Conservation (phyloP, 139 green algal genomes). For the Astrephomene gubernaculifera region DNA sequence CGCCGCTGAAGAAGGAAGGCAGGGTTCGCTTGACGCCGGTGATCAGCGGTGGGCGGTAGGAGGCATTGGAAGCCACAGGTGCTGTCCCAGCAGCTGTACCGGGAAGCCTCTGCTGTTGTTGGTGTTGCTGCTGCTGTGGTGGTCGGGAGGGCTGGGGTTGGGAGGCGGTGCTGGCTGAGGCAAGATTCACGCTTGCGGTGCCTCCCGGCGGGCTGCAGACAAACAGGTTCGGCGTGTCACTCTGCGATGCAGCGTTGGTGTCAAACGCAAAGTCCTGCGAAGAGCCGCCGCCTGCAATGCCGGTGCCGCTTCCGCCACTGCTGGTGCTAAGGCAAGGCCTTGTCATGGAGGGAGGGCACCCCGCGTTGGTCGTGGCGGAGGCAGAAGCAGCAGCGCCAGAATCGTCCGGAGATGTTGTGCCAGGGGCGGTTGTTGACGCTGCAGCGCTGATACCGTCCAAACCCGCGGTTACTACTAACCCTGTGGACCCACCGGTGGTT, state of each 20-base stretch:
- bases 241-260: not conserved
- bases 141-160: too few relatives aligned
- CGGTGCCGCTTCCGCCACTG: not conserved
- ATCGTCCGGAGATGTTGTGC: not conserved
- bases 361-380: too few relatives aligned
- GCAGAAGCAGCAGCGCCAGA: too few relatives aligned
- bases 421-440: not conserved
- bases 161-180: not conserved
- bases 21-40: not conserved
- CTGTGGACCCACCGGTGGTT: too few relatives aligned
- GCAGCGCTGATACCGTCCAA: conserved; percentile 34
- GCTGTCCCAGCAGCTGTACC: not conserved
- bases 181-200: too few relatives aligned
- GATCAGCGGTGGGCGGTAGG: conserved; percentile 4
- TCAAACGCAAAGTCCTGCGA: conserved; percentile 17
- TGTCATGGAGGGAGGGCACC: too few relatives aligned
- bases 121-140: not conserved
- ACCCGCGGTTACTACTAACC: too few relatives aligned
- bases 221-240: conserved; percentile 16
- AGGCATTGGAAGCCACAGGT: not conserved
- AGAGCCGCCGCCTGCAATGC: not conserved
- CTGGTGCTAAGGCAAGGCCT: too few relatives aligned
- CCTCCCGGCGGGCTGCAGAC: not conserved
- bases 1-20: not conserved
- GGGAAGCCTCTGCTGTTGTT: not conserved